These are phyloP conservation scores for Cutaneotrichosporon cutaneum DNA, from an alignment of 1,284 basidiomycete species.

Conservation along the genomic window DNA sequence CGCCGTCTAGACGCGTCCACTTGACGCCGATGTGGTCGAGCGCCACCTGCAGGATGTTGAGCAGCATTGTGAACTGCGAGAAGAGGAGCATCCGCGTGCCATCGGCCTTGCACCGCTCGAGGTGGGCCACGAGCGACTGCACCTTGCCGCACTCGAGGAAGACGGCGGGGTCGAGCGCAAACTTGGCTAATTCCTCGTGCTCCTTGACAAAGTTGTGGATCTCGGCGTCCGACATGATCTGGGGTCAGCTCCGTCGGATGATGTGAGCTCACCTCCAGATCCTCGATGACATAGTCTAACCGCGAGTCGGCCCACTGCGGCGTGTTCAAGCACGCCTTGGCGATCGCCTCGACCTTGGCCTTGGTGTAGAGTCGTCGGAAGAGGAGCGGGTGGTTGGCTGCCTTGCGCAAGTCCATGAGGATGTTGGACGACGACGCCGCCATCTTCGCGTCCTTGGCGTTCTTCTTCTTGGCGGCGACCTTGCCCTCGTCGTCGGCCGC, in stretches of 20 bases:
- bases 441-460: conserved; percentile 63
- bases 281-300: conserved; percentile 80
- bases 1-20: conserved; percentile 87
- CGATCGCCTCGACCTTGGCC: conserved; percentile 68
- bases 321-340: conserved; percentile 83
- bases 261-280: conserved; percentile 61
- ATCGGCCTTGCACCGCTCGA: conserved; percentile 68
- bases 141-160: conserved; percentile 92
- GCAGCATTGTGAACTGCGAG: conserved; percentile 93
- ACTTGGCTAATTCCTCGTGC: conserved; percentile 80
- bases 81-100: conserved; percentile 87
- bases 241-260: conserved; percentile 31
- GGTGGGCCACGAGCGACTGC: conserved; percentile 67
- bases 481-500: conserved; percentile 37
- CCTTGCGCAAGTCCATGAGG: conserved; percentile 93
- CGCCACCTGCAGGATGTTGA: conserved; percentile 88
- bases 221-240: conserved; percentile 93
- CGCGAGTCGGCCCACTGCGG: conserved; percentile 76
- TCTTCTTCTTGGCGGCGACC: conserved; percentile 53
- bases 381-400: conserved; percentile 92
- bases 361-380: conserved; percentile 85
- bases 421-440: conserved; percentile 64
- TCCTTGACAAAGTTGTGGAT: conserved; percentile 69
- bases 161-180: conserved; percentile 68
- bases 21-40: conserved; percentile 73